These are phyloP conservation scores for Helicocarpus griseus DNA, from an alignment of 2,329 filamentous ascomycete genomes.

Conservation along the genomic window DNA sequence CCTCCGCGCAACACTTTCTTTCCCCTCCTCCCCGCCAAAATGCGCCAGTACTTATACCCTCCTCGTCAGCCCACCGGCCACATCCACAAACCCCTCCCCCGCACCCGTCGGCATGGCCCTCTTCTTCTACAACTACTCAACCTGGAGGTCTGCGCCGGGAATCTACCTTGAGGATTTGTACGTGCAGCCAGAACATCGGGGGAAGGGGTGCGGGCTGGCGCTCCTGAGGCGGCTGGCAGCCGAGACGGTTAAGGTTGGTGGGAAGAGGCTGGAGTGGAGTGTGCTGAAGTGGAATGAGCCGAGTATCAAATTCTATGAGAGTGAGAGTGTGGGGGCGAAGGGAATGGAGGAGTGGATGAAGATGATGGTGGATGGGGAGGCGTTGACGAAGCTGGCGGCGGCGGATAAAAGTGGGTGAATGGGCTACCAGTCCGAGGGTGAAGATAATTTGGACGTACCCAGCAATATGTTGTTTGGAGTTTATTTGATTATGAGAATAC, in stretches of 20 bases:
- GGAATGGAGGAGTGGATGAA: constrained; percentile 41
- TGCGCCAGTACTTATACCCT: constrained; percentile 64
- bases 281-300: constrained; percentile 91
- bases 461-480: too few species aligned
- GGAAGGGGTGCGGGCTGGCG: constrained; percentile 68
- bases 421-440: too few species aligned
- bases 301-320: constrained; percentile 73
- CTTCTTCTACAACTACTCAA: constrained; percentile 94
- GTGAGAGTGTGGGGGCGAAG: constrained; percentile 35
- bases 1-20: constrained; percentile 67
- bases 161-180: constrained; percentile 95
- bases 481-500: background rate
- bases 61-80: constrained; percentile 47
- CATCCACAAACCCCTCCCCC: constrained; percentile 30
- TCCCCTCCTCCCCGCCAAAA: constrained; percentile 46
- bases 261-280: constrained; percentile 75
- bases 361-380: constrained; percentile 41
- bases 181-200: constrained; percentile 60
- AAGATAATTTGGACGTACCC: too few species aligned
- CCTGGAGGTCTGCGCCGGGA: constrained; percentile 77
- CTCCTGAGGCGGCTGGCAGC: constrained; percentile 68
- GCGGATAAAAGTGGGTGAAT: constrained; percentile 3
- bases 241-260: constrained; percentile 63
- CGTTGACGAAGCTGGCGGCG: constrained; percentile 32
- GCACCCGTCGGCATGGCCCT: constrained; percentile 66